Base-by-base conservation (phyloP, 2,329 filamentous ascomycete species). In the Chaetomiaceae sp. region DNA sequence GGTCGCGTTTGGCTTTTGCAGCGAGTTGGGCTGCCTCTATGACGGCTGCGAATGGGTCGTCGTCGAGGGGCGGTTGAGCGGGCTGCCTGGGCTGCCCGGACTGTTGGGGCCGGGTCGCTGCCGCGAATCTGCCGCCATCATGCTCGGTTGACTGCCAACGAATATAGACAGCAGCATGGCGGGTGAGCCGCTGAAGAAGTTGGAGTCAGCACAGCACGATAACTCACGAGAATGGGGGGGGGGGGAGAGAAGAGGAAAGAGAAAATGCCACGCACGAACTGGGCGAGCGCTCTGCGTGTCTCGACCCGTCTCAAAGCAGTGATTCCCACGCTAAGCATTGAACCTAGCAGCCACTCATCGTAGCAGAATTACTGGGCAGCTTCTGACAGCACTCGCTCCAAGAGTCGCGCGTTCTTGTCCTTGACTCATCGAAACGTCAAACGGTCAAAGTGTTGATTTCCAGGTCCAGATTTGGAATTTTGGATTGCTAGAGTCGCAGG, bases 241-340 rank as follows among this genome's bases (percentile, higher is more conserved):
- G 11, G 13, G 37, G 11, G 20, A n/a, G 21, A 27, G 13, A 16
- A 14, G 16, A n/a, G 23, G 1, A 21, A 30, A 32, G 8, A 25
- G 7, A 27, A 33, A 6, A 34, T 3, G 37, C 48, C 8, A 51
- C 48, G 18, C 14, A 51, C 48, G 33, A 45, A 27, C 18, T 32
- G 29, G 46, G 23, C 16, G 23, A 55, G 43, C 27, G 43, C 36
- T 49, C 37, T 48, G 18, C 42, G 29, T 50, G 32, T 51, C 49
- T 27, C 53, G 50, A 34, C 54, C 44, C 57, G 58, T 58, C 48
- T 57, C 36, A 58, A 46, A 56, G 57, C 50, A 46, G 51, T 53
- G 41, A 55, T 51, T 61, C 64, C 60, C 51, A 56, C 54, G 43
- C 55, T 55, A 47, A 59, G 60, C 61, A 65, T 66, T 53, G 62